Conservation (phyloP, 2,329 filamentous ascomycete genomes). For the Penicillium sp. region DNA sequence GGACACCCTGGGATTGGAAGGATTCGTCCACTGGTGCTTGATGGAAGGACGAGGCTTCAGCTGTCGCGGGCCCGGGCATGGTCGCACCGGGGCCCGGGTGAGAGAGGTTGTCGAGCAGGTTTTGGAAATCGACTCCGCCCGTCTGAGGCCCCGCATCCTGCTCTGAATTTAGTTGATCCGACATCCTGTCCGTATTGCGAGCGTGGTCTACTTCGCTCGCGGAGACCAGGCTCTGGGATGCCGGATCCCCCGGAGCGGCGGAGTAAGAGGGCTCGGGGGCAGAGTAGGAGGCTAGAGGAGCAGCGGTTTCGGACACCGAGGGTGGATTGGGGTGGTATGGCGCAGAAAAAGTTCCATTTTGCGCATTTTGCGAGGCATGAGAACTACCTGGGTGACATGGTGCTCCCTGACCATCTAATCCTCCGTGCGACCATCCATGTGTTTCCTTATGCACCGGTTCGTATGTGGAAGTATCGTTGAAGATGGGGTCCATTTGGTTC, state of each 20-base stretch:
- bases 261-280: conserved; percentile 25
- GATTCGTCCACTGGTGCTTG: conserved; percentile 33
- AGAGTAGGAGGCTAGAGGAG: conserved; percentile 11
- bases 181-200: conserved; percentile 18
- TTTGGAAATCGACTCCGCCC: conserved; percentile 50
- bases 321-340: conserved; percentile 26
- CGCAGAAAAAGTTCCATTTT: conserved; percentile 31
- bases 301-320: conserved; percentile 6
- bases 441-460: conserved; percentile 37
- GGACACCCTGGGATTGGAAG: conserved; percentile 41
- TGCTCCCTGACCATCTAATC: conserved; percentile 14
- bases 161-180: conserved; percentile 27
- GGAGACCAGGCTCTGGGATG: conserved; percentile 27
- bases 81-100: conserved; percentile 33
- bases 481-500: conserved; percentile 70
- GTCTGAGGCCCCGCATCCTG: conserved; percentile 22
- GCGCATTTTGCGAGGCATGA: conserved; percentile 29
- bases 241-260: conserved; percentile 23
- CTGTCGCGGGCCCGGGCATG: conserved; percentile 24
- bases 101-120: conserved; percentile 50
- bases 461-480: conserved; percentile 67
- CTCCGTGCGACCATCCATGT: conserved; percentile 18
- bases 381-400: conserved; percentile 34
- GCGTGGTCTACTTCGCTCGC: conserved; percentile 34
- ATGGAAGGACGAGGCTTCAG: conserved; percentile 30